Conservation (phyloP, 257 asterid genomes). For the Primulina tabacum region DNA sequence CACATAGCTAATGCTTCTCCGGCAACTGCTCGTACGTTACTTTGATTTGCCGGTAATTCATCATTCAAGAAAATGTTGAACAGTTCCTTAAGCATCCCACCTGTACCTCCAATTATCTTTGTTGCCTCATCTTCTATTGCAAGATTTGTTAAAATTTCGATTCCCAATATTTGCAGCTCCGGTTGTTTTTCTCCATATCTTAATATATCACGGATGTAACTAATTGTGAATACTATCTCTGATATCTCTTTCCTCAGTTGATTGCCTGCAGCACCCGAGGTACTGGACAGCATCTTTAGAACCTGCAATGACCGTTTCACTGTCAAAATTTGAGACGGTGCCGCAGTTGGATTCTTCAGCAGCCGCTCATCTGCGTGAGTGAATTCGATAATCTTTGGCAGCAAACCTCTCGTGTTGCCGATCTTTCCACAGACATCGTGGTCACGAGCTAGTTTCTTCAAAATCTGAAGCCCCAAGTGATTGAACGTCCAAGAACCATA, state of each 20-base stretch:
- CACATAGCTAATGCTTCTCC: conserved; percentile 90
- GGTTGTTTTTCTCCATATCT: conserved; percentile 71
- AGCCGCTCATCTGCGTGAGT: conserved; percentile 66
- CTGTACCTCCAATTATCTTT: conserved; percentile 77
- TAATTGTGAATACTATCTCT: conserved; percentile 72
- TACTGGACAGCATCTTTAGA: conserved; percentile 69
- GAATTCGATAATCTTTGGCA: conserved; percentile 77
- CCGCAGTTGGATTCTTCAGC: conserved; percentile 44
- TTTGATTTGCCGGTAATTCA: conserved; percentile 25
- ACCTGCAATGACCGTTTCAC: conserved; percentile 77
- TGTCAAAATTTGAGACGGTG: conserved; percentile 59
- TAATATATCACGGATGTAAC: conserved; percentile 68
- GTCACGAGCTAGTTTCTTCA: conserved; percentile 86
- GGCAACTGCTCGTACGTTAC: conserved; percentile 59
- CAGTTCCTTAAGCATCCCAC: conserved; percentile 69
- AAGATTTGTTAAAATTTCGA: conserved; percentile 61
- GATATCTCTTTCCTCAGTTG: conserved; percentile 76
- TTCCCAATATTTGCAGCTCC: conserved; percentile 59
- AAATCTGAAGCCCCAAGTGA: conserved; percentile 76
- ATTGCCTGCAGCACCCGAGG: conserved; percentile 68
- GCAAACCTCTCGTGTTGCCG: conserved; percentile 75
- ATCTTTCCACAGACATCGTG: conserved; percentile 78
- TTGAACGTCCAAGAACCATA: conserved; percentile 73
- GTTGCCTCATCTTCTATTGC: conserved; percentile 82
- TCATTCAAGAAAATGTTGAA: conserved; percentile 58